Conservation (phyloP, 257 asterid genomes). For the Thymus quinquecostatus region DNA sequence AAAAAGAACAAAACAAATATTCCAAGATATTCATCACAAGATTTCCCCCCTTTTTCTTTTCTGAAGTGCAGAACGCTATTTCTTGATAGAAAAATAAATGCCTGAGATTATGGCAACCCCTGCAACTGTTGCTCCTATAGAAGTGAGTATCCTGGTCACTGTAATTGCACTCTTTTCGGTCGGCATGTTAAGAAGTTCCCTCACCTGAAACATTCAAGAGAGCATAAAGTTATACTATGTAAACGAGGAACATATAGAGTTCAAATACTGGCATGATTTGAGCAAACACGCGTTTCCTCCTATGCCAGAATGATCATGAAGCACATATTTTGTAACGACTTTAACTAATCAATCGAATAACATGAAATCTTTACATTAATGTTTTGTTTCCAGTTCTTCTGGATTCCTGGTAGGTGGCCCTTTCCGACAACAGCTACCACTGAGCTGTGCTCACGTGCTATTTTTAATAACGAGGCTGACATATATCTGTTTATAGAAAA, state of each 20-base stretch:
- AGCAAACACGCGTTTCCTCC: background rate
- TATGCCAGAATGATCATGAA: no score
- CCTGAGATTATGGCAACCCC: constrained; percentile 72
- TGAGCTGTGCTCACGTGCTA: constrained; percentile 80
- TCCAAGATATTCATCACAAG: background rate
- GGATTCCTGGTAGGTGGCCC: constrained; percentile 87
- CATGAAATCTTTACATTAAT: constrained; percentile 55
- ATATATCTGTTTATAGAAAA: constrained; percentile 58
- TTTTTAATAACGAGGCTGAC: constrained; percentile 67
- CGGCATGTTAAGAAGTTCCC: constrained; percentile 56
- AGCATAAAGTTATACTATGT: background rate
- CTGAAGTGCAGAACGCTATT: constrained; percentile 35
- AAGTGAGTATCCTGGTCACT: constrained; percentile 45
- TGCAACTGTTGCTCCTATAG: constrained; percentile 72
- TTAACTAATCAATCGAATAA: no score
- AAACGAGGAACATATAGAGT: background rate
- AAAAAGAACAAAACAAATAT: constrained; percentile 22
- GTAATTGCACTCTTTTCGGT: constrained; percentile 40
- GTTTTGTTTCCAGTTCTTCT: constrained; percentile 82
- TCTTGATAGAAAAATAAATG: constrained; percentile 68
- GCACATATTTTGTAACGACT: background rate
- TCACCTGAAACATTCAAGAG: constrained; percentile 44
- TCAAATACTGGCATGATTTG: background rate
- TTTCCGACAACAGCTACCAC: constrained; percentile 96
- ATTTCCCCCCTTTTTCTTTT: background rate